phyloP scores from a whole-genome alignment of 2,329 filamentous ascomycete species.

The Diaporthe destruens region DNA sequence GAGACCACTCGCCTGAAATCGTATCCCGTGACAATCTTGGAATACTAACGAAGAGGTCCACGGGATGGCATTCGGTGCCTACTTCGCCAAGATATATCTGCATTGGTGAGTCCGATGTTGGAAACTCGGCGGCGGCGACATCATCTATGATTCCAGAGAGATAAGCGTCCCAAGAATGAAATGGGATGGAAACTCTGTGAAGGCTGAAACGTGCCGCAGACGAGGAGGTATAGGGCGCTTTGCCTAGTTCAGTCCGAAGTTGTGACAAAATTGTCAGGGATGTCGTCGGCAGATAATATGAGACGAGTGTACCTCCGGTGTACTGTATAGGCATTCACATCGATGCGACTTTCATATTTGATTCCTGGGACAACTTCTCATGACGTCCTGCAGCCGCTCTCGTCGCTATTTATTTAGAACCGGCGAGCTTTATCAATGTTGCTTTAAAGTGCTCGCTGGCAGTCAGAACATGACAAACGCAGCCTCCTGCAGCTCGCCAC shows the following conservation, averaged over 20 bases:
- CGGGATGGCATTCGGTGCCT: too few relatives aligned
- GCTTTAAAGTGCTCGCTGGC: too few relatives aligned
- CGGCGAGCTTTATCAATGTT: not conserved
- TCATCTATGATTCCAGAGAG: not conserved
- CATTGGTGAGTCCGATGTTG: not conserved
- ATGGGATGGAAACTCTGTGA: not conserved
- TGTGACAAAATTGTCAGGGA: slow-evolving; percentile 11
- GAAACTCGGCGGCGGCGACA: not conserved
- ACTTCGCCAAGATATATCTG: too few relatives aligned
- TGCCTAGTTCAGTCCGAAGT: slow-evolving; percentile 6
- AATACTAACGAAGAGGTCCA: too few relatives aligned
- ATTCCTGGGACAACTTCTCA: not conserved
- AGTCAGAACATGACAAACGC: not conserved
- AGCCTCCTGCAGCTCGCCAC: not conserved
- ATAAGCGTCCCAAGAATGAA: not conserved
- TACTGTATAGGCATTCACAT: not conserved
- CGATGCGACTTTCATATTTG: too few relatives aligned
- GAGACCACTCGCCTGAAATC: too few relatives aligned
- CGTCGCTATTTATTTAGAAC: not conserved
- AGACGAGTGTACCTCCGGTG: not conserved
- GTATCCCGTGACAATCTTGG: too few relatives aligned
- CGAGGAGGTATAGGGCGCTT: not conserved
- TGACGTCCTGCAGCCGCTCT: not conserved
- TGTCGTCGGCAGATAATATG: slow-evolving; percentile 9
- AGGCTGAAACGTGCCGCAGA: not conserved